Evolutionary conservation across 1,139 yeast genomes (phyloP).

Genomic region (Sugiyamaella castrensis): DNA sequence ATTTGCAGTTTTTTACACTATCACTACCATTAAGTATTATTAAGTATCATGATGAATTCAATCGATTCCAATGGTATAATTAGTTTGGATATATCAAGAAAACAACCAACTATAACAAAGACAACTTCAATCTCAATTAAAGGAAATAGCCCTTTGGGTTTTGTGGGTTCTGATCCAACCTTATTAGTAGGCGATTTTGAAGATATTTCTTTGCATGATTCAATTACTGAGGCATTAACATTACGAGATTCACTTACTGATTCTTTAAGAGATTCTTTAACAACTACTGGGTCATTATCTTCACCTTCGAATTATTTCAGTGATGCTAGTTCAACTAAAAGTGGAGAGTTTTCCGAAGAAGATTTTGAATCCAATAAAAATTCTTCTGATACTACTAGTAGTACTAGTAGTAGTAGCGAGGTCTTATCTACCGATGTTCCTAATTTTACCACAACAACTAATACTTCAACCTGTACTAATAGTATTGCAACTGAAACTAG

Average conservation of each 20-base stretch:
- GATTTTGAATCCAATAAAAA: constrained; percentile 1
- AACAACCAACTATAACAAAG: too few species aligned
- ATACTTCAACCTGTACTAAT: not conserved
- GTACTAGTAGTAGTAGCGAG: not conserved
- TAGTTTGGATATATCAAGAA: too few species aligned
- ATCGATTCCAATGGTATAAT: too few species aligned
- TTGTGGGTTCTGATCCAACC: constrained; percentile 2
- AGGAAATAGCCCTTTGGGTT: too few species aligned
- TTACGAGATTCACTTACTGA: constrained; percentile 4
- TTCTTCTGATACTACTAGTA: not conserved
- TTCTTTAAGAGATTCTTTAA: constrained; percentile 15
- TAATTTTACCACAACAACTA: not conserved
- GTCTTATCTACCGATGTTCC: not conserved
- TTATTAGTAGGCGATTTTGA: constrained; percentile 30
- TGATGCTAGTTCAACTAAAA: constrained; percentile 21
- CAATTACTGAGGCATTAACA: not conserved
- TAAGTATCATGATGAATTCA: too few species aligned
- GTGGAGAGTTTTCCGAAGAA: constrained; percentile 15
- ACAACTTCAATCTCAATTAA: too few species aligned
- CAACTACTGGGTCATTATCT: constrained; percentile 18
- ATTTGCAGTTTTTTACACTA: too few species aligned
- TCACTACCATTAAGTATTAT: too few species aligned
- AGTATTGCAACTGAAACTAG: too few species aligned
- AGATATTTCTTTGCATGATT: constrained; percentile 25
- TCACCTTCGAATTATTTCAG: constrained; percentile 22